These are phyloP conservation scores for Erythrophleum ivorense DNA, from an alignment of 331 rosid species.

Conservation along the genomic window DNA sequence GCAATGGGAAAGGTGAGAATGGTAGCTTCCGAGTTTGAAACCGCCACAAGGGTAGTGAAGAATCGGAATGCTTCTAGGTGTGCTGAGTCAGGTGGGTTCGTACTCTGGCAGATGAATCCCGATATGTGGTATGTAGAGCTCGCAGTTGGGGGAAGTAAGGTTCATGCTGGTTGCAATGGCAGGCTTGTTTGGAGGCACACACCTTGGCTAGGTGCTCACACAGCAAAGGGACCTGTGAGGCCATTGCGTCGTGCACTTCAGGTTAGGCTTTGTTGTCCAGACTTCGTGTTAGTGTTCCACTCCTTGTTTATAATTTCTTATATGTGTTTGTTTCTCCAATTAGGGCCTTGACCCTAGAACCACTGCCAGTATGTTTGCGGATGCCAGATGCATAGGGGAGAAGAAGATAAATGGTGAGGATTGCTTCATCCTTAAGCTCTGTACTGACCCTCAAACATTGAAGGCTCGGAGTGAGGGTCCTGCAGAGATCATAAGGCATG, in stretches of 20 bases:
- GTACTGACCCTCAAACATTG: constrained; percentile 86
- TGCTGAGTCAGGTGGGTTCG: constrained; percentile 97
- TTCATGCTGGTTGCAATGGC: constrained; percentile 98
- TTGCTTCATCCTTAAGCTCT: constrained; percentile 96
- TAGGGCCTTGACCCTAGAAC: constrained; percentile 99
- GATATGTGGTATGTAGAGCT: constrained; percentile 99
- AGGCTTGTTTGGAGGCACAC: constrained; percentile 99
- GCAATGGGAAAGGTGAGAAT: constrained; percentile 97
- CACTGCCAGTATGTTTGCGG: constrained; percentile 88
- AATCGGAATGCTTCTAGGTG: constrained; percentile 70
- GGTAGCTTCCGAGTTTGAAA: constrained; percentile 98
- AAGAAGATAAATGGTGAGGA: constrained; percentile 91
- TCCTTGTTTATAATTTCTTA: neutral
- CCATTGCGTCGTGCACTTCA: constrained; percentile 99
- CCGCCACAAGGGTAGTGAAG: constrained; percentile 83
- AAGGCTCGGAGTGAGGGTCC: constrained; percentile 99
- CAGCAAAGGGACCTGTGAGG: constrained; percentile 96
- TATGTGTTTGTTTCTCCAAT: constrained; percentile 20
- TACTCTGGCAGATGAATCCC: constrained; percentile 99
- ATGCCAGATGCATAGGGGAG: constrained; percentile 95
- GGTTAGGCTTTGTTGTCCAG: constrained; percentile 49
- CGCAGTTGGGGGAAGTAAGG: constrained; percentile 92
- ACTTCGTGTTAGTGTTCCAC: neutral
- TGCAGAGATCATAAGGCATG: constrained; percentile 95
- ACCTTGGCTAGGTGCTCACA: constrained; percentile 97